Base-by-base conservation (phyloP, 1,284 basidiomycete genomes). In the Ganoderma lingzhi region DNA sequence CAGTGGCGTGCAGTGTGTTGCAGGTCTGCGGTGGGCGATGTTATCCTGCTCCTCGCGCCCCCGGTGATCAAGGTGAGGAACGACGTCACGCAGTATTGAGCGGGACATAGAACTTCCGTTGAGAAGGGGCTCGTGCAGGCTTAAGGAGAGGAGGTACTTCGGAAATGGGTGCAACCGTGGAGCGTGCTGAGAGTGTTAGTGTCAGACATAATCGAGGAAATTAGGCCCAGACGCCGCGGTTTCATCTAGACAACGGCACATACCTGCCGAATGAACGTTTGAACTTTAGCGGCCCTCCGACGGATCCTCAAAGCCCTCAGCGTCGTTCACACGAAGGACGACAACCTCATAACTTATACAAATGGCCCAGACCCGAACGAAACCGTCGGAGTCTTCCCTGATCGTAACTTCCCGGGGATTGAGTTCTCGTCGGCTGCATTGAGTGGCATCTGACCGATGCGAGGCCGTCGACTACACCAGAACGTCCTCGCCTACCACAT, bases 1-100 rank as follows among this genome's bases (percentile, higher is more conserved):
- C 30, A 56, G 53, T 56, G 53, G 53, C 53, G 53, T 56, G 30
- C 53, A 35, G 53, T 35, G 53, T 35, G 30, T 56, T 56, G 30
- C 53, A 17, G 53, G 53, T 56, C 53, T 32, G 53, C 53, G 53
- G 17, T 17, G 5, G 30, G 32, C 15, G 53, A 56, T 35, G 30
- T 32, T 32, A 51, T 12, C 28, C 15, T 56, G 15, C 15, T 15
- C 53, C 15, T 32, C 30, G 0, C 12, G 30, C 9, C 48, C 28
- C 12, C 53, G 12, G 28, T 30, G 14, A 5, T 55, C 28, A 55
- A 55, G 53, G 53, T 19, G 17, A 6, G 42, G 42, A 17, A 23
- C 9, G 23, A 19, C 19, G 19, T n/a, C 17, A 5, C 17, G 19
- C n/a, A n/a, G 8, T 4, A 17, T 17, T 17, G 1, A 45, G 44